Evolutionary conservation across 306 rosid genomes (phyloP), one percentile per base, ranked within the genome.

Genomic region (Adenanthera pavonina): DNA sequence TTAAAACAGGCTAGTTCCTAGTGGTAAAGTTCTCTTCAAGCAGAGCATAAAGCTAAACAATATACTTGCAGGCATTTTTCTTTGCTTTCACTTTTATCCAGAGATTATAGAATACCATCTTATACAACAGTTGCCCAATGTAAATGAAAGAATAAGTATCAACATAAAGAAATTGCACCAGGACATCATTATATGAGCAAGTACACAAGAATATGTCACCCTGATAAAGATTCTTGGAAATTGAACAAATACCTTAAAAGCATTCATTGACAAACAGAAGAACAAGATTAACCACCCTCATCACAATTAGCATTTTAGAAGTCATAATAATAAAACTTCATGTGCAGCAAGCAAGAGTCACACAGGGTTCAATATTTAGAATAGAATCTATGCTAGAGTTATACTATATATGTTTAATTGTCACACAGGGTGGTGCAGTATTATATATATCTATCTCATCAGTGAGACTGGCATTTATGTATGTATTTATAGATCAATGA

Each of bases 281-380:
- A 68, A 71, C 72, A 62, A 64, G 59, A 68, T 20, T 5, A 60
- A 68, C 68, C 60, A 44, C 40, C 5, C 73, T 36, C 34, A 40
- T 43, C 67, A 73, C 30, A 54, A 47, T 8, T 65, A 82, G 67
- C 34, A 30, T 75, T 16, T 20, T 49, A 81, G 78, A 79, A 78
- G 79, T 35, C 82, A 81, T 87, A 47, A 12, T 25, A 59, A 59
- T n/a, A n/a, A n/a, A n/a, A n/a, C n/a, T n/a, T n/a, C n/a, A n/a
- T n/a, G n/a, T n/a, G n/a, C n/a, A n/a, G n/a, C n/a, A n/a, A n/a
- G n/a, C n/a, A n/a, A n/a, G n/a, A n/a, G n/a, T n/a, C n/a, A n/a
- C n/a, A n/a, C n/a, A n/a, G n/a, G n/a, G n/a, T n/a, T n/a, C n/a
- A n/a, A n/a, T n/a, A n/a, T n/a, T n/a, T n/a, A n/a, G n/a, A n/a